phyloP scores from a whole-genome alignment of 2,329 filamentous ascomycete species.

The Phialophora verrucosa region DNA sequence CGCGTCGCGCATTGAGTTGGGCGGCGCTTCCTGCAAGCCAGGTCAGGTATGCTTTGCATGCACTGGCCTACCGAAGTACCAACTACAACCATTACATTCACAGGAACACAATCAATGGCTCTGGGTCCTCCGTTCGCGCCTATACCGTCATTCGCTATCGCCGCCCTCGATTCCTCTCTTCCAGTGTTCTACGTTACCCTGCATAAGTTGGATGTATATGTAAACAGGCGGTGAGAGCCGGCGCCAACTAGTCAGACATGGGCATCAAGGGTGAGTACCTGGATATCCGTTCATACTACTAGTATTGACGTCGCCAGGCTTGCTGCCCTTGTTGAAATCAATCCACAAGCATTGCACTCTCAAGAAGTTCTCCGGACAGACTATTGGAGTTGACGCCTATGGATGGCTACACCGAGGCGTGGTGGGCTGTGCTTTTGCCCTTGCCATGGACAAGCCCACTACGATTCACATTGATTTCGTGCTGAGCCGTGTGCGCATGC shows the following conservation, averaged over 20 bases:
- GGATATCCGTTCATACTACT: neutral
- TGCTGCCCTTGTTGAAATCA: slow-evolving; percentile 90
- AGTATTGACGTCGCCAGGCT: slow-evolving; percentile 59
- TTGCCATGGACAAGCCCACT: slow-evolving; percentile 86
- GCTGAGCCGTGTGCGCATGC: slow-evolving; percentile 90
- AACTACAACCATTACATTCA: slow-evolving; percentile 1
- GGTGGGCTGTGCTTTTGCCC: slow-evolving; percentile 85
- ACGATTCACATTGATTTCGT: slow-evolving; percentile 90
- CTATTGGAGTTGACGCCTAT: slow-evolving; percentile 93
- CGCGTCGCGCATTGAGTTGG: slow-evolving; percentile 4
- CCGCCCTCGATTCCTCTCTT: neutral
- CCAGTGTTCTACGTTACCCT: neutral
- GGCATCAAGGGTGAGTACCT: slow-evolving; percentile 51
- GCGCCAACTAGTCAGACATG: slow-evolving; percentile 41
- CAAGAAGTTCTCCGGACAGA: slow-evolving; percentile 85
- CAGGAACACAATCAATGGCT: slow-evolving; percentile 21
- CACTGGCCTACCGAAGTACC: neutral
- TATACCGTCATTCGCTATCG: slow-evolving; percentile 3
- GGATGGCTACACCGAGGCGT: slow-evolving; percentile 97
- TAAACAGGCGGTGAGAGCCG: slow-evolving; percentile 33
- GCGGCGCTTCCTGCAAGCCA: slow-evolving; percentile 2
- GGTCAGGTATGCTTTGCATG: neutral
- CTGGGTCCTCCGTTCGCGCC: neutral
- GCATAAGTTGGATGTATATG: neutral
- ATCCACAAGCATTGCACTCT: slow-evolving; percentile 89